These are phyloP conservation scores for Aspergillus campestris DNA, from an alignment of 495 filamentous ascomycete genomes.

Conservation along the genomic window DNA sequence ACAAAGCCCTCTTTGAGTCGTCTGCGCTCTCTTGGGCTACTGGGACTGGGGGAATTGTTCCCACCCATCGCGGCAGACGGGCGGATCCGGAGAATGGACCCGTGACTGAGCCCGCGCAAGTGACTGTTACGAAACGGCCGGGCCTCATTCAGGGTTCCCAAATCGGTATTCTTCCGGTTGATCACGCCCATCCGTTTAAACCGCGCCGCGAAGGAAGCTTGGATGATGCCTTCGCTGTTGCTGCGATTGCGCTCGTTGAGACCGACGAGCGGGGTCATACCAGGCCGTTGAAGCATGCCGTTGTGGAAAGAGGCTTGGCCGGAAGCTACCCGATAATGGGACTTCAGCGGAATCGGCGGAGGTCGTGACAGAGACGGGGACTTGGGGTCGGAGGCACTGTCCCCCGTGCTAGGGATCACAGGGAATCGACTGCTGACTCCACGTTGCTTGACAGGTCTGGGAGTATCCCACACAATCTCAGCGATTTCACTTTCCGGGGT, in stretches of 20 bases:
- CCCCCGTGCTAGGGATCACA: slow-evolving; percentile 59
- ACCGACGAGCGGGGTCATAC: slow-evolving; percentile 51
- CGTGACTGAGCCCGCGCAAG: slow-evolving; percentile 72
- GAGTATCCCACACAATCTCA: slow-evolving; percentile 55
- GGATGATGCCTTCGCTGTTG: slow-evolving; percentile 77
- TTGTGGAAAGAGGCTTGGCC: slow-evolving; percentile 56
- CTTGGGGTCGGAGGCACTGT: slow-evolving; percentile 41
- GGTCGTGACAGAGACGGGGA: slow-evolving; percentile 59
- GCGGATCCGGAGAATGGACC: slow-evolving; percentile 59
- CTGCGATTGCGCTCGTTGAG: slow-evolving; percentile 78
- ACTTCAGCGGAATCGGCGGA: slow-evolving; percentile 65
- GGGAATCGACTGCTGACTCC: slow-evolving; percentile 75
- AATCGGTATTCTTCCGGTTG: slow-evolving; percentile 61
- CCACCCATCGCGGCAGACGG: slow-evolving; percentile 33
- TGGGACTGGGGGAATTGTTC: slow-evolving; percentile 51
- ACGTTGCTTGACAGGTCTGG: slow-evolving; percentile 59
- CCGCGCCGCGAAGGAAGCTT: slow-evolving; percentile 47
- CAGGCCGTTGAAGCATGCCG: slow-evolving; percentile 54
- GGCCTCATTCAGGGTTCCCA: slow-evolving; percentile 68
- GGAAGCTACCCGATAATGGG: slow-evolving; percentile 70
- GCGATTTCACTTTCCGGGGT: slow-evolving; percentile 53
- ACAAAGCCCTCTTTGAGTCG: slow-evolving; percentile 50
- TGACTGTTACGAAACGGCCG: slow-evolving; percentile 68
- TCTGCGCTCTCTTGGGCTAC: slow-evolving; percentile 44
- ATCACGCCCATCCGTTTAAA: slow-evolving; percentile 80